Evolutionary conservation across 306 rosid genomes (phyloP).

Genomic region (Pachyrhizus erosus): DNA sequence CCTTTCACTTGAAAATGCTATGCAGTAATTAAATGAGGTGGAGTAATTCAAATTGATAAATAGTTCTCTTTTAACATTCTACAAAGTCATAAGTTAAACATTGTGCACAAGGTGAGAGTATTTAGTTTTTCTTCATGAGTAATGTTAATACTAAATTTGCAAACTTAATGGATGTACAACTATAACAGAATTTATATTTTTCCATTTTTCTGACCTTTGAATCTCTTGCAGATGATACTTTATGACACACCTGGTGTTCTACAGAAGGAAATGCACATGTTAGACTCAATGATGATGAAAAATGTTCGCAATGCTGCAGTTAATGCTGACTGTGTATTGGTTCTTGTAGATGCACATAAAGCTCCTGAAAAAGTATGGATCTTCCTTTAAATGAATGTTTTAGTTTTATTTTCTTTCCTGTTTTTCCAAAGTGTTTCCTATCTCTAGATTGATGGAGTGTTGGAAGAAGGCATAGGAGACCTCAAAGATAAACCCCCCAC

Average conservation of each 20-base stretch:
- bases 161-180: neutral
- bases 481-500: constrained; percentile 69
- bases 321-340: constrained; percentile 89
- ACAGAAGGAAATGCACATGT: constrained; percentile 89
- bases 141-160: neutral
- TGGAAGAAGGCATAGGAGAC: constrained; percentile 79
- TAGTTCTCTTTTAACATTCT: constrained; percentile 22
- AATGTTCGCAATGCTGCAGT: constrained; percentile 88
- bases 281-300: constrained; percentile 98
- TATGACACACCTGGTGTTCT: constrained; percentile 97
- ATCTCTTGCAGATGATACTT: constrained; percentile 78
- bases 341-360: constrained; percentile 98
- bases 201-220: constrained; percentile 36
- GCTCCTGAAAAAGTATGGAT: constrained; percentile 87
- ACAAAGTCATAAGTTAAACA: neutral
- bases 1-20: constrained; percentile 17
- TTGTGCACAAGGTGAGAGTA: neutral
- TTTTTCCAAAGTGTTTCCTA: constrained; percentile 41
- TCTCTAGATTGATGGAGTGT: constrained; percentile 87
- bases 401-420: neutral
- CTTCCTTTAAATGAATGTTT: constrained; percentile 38
- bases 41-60: constrained; percentile 22
- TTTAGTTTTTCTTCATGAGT: constrained; percentile 19
- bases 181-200: constrained; percentile 2
- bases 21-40: neutral